A percentile compares a stretch with the other conserved stretches of the same genome.
phyloP scores from a whole-genome alignment of 129 eudicot genomes.

The Tagetes erecta region DNA sequence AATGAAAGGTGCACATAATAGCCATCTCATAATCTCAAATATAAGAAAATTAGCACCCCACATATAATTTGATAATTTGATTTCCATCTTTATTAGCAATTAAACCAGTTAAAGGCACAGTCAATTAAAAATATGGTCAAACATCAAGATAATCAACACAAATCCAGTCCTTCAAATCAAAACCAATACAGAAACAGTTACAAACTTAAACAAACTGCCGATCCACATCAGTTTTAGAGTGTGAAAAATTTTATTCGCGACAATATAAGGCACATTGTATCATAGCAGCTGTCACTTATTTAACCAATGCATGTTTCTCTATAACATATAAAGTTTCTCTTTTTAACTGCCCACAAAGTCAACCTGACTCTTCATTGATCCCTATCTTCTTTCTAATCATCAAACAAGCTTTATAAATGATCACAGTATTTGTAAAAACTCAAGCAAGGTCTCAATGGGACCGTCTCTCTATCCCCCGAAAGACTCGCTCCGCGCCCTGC shows the following conservation, averaged over 20 bases:
- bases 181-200: not conserved
- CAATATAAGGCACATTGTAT: not conserved
- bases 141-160: not conserved
- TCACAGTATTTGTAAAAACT: no score
- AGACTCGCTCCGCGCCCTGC: no score
- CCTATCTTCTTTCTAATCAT: not conserved
- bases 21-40: conserved; percentile 1
- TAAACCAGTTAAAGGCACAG: conserved; percentile 2
- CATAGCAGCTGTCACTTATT: not conserved
- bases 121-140: not conserved
- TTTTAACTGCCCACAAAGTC: not conserved
- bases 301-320: not conserved
- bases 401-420: not conserved
- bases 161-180: not conserved
- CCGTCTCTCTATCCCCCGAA: no score
- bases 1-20: not conserved
- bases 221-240: not conserved
- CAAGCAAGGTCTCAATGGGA: no score
- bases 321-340: not conserved
- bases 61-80: not conserved
- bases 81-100: conserved; percentile 14
- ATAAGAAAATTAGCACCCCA: not conserved
- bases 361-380: conserved; percentile 5
- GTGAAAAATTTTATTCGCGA: conserved; percentile 4
- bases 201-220: conserved; percentile 9